Evolutionary conservation across 352 stramenopile genomes (phyloP), one percentile per base, ranked within the genome.

Genomic region (Blastocystis sp.): DNA sequence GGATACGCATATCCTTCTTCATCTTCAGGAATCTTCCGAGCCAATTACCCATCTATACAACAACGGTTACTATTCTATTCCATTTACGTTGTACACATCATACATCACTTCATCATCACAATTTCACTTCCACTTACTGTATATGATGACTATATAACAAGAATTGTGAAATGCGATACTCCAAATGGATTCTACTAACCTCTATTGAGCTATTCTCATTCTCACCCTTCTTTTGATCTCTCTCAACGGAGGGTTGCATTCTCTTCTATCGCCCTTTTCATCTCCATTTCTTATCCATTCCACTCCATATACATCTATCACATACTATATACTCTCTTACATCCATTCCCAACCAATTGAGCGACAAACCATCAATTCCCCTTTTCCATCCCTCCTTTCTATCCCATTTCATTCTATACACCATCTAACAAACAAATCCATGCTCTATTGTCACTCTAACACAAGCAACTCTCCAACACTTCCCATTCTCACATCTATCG

Each of bases 1-100:
- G 89, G 87, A 97, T 95, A 76, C 93, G 91, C 92, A 94, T 95
- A 89, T 95, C 92, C 90, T 95, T 94, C 91, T 95, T 95, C 60
- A 70, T 76, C 76, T 87, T 87, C 4, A 87, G 28, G 60, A 87
- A 87, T 54, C 45, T 70, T 76, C 60, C 60, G 7, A 87, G 45
- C 76, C 76, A 87, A 62, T 70, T 76, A 24, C 76, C 76, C 76
- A 87, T 87, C 69, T 79, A 79, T 24, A 64, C n/a, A 60, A 79
- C 60, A 79, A 6, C 10, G 40, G 43, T 48, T 57, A 19, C 43
- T 60, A 77, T 60, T 62, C 28, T 19, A 0, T 60, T 34, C 17
- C 0, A 59, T 77, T 17, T 34, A 59, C 14, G 11, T 77, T 10
- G 9, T 57, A 60, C 0, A 77, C 19, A n/a, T 34, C 0, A 77